phyloP scores from a whole-genome alignment of 495 filamentous ascomycete genomes.

The Penicillium psychrofluorescens region DNA sequence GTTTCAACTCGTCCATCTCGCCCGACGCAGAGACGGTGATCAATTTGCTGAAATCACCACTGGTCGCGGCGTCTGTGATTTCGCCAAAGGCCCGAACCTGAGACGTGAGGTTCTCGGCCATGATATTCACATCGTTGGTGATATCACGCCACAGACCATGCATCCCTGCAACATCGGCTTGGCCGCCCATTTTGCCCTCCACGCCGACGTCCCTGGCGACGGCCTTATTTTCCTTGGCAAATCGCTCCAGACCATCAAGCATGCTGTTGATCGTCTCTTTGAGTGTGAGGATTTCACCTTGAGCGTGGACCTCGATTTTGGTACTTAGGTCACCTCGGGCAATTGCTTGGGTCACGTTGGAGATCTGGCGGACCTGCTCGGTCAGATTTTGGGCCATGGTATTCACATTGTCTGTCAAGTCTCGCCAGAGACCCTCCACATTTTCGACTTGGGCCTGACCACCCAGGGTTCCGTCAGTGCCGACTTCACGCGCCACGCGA shows the following conservation, averaged over 20 bases:
- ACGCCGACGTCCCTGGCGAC: slow-evolving; percentile 91
- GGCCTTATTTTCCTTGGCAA: slow-evolving; percentile 90
- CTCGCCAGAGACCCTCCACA: slow-evolving; percentile 87
- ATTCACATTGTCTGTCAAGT: slow-evolving; percentile 89
- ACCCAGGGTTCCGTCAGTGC: slow-evolving; percentile 81
- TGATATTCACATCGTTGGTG: slow-evolving; percentile 70
- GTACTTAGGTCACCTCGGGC: slow-evolving; percentile 80
- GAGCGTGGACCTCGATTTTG: slow-evolving; percentile 83
- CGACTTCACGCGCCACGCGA: slow-evolving; percentile 84
- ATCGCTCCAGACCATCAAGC: slow-evolving; percentile 85
- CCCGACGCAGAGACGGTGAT: slow-evolving; percentile 89
- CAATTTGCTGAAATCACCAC: slow-evolving; percentile 78
- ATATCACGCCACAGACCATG: slow-evolving; percentile 95
- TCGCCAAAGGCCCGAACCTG: slow-evolving; percentile 87
- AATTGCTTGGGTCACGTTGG: slow-evolving; percentile 87
- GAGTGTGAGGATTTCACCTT: slow-evolving; percentile 80
- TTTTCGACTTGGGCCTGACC: slow-evolving; percentile 89
- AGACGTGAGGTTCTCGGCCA: slow-evolving; percentile 87
- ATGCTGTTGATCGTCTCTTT: slow-evolving; percentile 95
- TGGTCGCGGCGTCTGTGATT: slow-evolving; percentile 86
- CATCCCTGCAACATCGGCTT: slow-evolving; percentile 82
- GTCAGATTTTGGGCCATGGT: slow-evolving; percentile 94
- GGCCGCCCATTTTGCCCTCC: slow-evolving; percentile 81
- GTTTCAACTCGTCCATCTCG: slow-evolving; percentile 93
- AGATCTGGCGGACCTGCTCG: slow-evolving; percentile 88